Conservation (phyloP, 495 filamentous ascomycete genomes). For the Aspergillus steynii region DNA sequence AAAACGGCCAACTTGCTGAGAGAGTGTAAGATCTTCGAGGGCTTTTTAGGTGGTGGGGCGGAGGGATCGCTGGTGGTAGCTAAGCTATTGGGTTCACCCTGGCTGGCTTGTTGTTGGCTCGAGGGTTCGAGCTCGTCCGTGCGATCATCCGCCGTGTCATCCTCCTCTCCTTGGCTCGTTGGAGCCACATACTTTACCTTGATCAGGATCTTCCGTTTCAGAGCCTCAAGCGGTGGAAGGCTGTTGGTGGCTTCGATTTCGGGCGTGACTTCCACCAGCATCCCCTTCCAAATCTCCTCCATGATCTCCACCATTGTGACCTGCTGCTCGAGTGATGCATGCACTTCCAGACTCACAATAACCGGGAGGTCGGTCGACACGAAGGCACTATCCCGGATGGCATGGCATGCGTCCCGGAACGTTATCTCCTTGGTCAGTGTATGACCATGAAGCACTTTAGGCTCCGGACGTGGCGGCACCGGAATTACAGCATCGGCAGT, state of each 20-base stretch:
- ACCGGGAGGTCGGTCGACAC: constrained; percentile 71
- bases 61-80: constrained; percentile 12
- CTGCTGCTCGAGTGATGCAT: constrained; percentile 76
- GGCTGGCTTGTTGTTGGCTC: constrained; percentile 7
- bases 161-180: constrained; percentile 27
- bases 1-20: constrained; percentile 79
- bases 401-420: constrained; percentile 80
- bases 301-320: constrained; percentile 90
- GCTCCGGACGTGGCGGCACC: constrained; percentile 55
- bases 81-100: constrained; percentile 7
- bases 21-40: constrained; percentile 72
- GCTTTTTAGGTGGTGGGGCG: constrained; percentile 39
- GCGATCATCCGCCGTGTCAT: constrained; percentile 23
- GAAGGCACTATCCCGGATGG: constrained; percentile 79
- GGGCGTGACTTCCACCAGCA: constrained; percentile 62
- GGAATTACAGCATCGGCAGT: constrained; percentile 28
- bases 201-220: constrained; percentile 79
- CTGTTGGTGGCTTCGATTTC: constrained; percentile 43
- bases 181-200: constrained; percentile 76
- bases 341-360: constrained; percentile 88
- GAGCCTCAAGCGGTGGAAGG: constrained; percentile 64
- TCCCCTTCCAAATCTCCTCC: constrained; percentile 68
- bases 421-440: constrained; percentile 85
- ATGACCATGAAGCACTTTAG: constrained; percentile 82
- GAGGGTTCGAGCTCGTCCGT: constrained; percentile 17